Evolutionary conservation across 257 asterid genomes (phyloP).

Genomic region (Nicotiana benthamiana): DNA sequence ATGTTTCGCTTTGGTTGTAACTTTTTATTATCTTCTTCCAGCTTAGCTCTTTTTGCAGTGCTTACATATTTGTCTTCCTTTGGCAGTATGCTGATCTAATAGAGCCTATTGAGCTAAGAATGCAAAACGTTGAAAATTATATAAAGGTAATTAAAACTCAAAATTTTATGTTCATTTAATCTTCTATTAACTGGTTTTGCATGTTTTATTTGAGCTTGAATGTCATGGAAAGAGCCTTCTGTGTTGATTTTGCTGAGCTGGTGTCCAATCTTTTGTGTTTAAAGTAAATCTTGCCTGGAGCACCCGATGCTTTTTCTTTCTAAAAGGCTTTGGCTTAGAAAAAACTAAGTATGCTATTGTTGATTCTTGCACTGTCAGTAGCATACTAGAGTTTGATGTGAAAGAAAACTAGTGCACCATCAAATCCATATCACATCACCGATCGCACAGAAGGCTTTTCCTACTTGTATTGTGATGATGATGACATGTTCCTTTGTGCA

Average conservation of each 20-base stretch:
- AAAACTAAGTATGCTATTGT: neutral
- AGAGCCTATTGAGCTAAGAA: constrained; percentile 64
- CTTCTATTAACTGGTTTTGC: neutral
- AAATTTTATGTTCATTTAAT: neutral
- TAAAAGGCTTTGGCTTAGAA: too few relatives aligned
- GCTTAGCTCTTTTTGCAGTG: neutral
- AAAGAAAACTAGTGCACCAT: neutral
- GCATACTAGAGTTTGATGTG: neutral
- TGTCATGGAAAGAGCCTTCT: neutral
- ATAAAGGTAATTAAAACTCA: constrained; percentile 47
- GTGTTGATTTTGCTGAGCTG: neutral
- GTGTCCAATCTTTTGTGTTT: neutral
- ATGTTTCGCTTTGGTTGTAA: neutral
- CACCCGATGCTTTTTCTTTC: neutral
- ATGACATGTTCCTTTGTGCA: constrained; percentile 11
- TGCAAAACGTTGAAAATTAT: constrained; percentile 60
- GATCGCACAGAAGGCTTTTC: neutral
- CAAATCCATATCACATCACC: constrained; percentile 1
- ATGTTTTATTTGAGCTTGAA: neutral
- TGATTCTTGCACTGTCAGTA: neutral
- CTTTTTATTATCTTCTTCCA: neutral
- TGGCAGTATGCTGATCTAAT: constrained; percentile 68
- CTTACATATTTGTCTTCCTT: constrained; percentile 11
- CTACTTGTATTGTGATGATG: constrained; percentile 8
- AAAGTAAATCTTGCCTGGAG: neutral